A percentile compares a stretch with the other conserved stretches of the same genome.
These are phyloP conservation scores for Petasospora fabianii DNA, from an alignment of 1,139 yeast species.

Conservation along the genomic window DNA sequence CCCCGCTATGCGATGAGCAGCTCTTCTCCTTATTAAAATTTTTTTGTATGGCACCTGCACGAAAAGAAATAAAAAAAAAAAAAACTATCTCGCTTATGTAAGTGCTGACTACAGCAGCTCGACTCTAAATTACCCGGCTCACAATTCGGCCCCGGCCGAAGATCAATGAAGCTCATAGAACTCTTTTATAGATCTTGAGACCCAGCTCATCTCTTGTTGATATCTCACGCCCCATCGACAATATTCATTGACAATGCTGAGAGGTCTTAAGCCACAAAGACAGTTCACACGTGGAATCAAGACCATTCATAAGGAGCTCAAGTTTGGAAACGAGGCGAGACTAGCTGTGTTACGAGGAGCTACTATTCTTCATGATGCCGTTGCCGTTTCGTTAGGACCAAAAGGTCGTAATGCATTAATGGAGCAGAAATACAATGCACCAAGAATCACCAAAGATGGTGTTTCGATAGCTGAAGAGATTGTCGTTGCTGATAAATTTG, in stretches of 20 bases:
- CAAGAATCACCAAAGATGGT: conserved; percentile 29
- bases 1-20: not conserved
- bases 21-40: not conserved
- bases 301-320: conserved; percentile 24
- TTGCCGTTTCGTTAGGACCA: conserved; percentile 27
- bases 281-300: conserved; percentile 11
- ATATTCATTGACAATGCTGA: not conserved
- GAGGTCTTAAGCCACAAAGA: not conserved
- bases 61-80: not conserved
- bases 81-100: not conserved
- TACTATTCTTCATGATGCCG: conserved; percentile 23
- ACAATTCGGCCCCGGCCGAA: not conserved
- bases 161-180: no score
- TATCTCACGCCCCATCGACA: not conserved
- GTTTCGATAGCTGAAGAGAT: conserved; percentile 25
- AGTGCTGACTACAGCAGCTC: no score
- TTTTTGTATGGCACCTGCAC: not conserved
- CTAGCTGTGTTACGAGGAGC: conserved; percentile 26
- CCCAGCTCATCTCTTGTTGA: no score
- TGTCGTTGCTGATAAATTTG: conserved; percentile 18
- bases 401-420: conserved; percentile 26
- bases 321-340: conserved; percentile 25
- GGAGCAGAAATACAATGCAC: conserved; percentile 26
- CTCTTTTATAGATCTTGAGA: no score
- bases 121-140: conserved; percentile 1